Evolutionary conservation across 768 basidiomycete species (phyloP), one percentile per base, ranked within the genome.

Genomic region (Leccinum boreale): DNA sequence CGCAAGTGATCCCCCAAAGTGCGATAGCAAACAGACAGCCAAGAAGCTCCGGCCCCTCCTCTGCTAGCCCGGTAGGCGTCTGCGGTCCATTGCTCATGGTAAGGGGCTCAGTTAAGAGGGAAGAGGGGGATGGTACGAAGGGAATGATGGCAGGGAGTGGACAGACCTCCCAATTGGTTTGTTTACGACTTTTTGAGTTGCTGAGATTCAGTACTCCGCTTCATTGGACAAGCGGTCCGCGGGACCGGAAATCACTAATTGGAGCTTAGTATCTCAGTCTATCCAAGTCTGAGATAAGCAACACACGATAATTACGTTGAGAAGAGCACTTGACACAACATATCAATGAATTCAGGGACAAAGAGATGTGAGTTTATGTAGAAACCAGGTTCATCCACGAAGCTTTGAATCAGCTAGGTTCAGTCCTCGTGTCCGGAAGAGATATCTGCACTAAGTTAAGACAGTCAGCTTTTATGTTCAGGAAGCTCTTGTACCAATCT

Each of bases 1-100:
- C 55, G 47, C 65, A 66, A 39, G 65, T 67, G 47, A 67, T 58
- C 7, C 66, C 66, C 66, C 66, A 66, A 11, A 66, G 66, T 21
- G 58, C 65, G 35, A 67, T 63, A 23, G 66, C 50, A 47, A 65
- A 53, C 10, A 66, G 15, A 42, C 58, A 50, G 3, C 54, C 59
- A 47, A 66, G 29, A 15, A 66, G 65, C 15, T 62, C 59, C 3
- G 65, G 45, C 45, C 65, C 65, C 29, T 56, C 58, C 29, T 56
- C 58, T 24, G 63, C 15, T 6, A 21, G 21, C 11, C 19, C 15
- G 14, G 66, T 17, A 24, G 51, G 24, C 33, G 51, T 3, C 10
- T 8, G 5, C 11, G 28, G 17, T 29, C 35, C 5, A 36, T 42
- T 12, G 24, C 1, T 2, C 57, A 31, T 56, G n/a, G 15, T 29